Percentiles rank a stretch among this genome's conserved stretches.
Evolutionary conservation across 2,329 filamentous ascomycete species (phyloP).

Genomic region (Arthroderma sp.): DNA sequence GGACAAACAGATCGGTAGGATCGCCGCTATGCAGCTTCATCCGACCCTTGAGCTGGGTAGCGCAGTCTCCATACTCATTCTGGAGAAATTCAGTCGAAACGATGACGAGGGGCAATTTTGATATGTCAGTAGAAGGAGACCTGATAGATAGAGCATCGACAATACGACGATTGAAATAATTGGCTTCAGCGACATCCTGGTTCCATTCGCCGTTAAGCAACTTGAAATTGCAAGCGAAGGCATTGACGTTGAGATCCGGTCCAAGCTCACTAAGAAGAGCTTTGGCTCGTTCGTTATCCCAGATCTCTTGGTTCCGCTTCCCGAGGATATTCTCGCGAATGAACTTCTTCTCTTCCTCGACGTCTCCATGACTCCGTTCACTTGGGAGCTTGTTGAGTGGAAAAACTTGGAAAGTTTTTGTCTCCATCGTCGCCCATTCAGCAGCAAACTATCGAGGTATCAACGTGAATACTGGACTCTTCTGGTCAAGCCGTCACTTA

Average conservation of each 20-base stretch:
- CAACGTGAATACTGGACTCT: background rate
- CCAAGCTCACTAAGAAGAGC: slow-evolving; percentile 29
- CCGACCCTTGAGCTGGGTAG: slow-evolving; percentile 29
- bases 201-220: slow-evolving; percentile 28
- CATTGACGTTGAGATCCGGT: slow-evolving; percentile 37
- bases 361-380: background rate
- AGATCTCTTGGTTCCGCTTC: slow-evolving; percentile 26
- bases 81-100: slow-evolving; percentile 33
- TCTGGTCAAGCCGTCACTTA: background rate
- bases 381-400: background rate
- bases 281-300: slow-evolving; percentile 22
- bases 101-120: slow-evolving; percentile 30
- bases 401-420: too few relatives aligned
- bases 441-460: slow-evolving; percentile 18
- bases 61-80: slow-evolving; percentile 31
- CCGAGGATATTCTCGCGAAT: slow-evolving; percentile 29
- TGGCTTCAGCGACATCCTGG: slow-evolving; percentile 34
- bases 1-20: slow-evolving; percentile 28
- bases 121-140: background rate
- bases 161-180: slow-evolving; percentile 35
- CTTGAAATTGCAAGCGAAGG: slow-evolving; percentile 33
- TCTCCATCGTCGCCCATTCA: slow-evolving; percentile 26
- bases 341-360: slow-evolving; percentile 24
- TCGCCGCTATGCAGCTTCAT: slow-evolving; percentile 20
- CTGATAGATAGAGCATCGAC: slow-evolving; percentile 30